These are phyloP conservation scores for Aspergillus alliaceus DNA, from an alignment of 2,329 filamentous ascomycete genomes.

Conservation along the genomic window DNA sequence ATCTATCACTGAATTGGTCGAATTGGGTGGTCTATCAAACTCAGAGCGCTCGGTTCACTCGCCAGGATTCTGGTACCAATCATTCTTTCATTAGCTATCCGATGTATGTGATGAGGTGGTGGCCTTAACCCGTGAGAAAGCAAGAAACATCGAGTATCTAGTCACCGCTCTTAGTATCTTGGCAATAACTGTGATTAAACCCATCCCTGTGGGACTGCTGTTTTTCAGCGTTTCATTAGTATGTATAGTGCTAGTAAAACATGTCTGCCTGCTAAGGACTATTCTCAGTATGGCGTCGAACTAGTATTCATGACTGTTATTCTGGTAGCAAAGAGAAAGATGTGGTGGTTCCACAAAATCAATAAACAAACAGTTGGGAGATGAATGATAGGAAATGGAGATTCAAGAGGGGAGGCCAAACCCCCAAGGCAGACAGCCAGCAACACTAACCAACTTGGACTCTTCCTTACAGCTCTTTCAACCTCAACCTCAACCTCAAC, in stretches of 20 bases:
- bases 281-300: not conserved
- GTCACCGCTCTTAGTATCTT: slow-evolving; percentile 2
- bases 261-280: not conserved
- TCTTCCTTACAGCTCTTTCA: not conserved
- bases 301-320: not conserved
- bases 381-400: not conserved
- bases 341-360: not conserved
- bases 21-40: not conserved
- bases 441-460: not conserved
- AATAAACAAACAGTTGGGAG: not conserved
- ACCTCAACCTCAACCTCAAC: not conserved
- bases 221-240: not conserved
- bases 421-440: too few relatives aligned
- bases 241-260: not conserved
- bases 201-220: not conserved
- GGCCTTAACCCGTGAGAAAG: not conserved
- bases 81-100: not conserved
- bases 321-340: not conserved
- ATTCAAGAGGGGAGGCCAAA: not conserved
- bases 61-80: not conserved
- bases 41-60: not conserved
- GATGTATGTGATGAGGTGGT: not conserved
- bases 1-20: slow-evolving; percentile 2
- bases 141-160: not conserved
- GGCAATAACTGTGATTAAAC: not conserved